Base-by-base conservation (phyloP, 805 yeast genomes). In the Isabelozyma gotoi region DNA sequence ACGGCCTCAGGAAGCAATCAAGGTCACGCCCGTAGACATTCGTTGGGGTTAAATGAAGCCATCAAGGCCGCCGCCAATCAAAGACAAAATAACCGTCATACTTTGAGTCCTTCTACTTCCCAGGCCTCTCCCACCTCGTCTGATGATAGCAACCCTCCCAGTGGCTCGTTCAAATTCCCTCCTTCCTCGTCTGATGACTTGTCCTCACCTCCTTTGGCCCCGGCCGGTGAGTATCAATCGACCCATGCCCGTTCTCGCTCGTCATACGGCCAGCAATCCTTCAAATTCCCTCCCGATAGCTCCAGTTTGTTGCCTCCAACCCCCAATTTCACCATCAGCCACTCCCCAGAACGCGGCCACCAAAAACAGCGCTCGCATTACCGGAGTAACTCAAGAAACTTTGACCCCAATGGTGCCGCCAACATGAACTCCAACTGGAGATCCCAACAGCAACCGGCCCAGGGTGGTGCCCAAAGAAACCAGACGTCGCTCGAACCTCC, bases 61-160 rank as follows among this genome's bases (percentile, higher is more conserved):
- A 90, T 88, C 56, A 84, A 84, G 53, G 97, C 97, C 5, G 99
- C 99, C n/a, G 97, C 97, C 4, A 84, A 83, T 52, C 94, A 88
- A 60, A 77, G 90, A 62, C 72, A 67, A 46, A 59, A 61, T 31
- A 71, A 71, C 49, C 54, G 67, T 51, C 56, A 62, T 18, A 55
- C 73, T 2, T 60, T 65, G 39, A 59, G 63, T 41, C 68, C 70
- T 27, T 46, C 65, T 7, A 35, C 46, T 10, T 55, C 63, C 4
- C 51, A 61, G 4, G 41, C 51, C 20, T 43, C 46, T 16, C 37
- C 65, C 3, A 57, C 56, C 6, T 44, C 59, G 7, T 58, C 48
- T 33, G 48, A 31, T 12, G 59, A 55, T 27, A 47, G 44, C 40
- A 36, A 18, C 20, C 7, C 32, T 5, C 29, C 29, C 29, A 24